Percentiles rank a stretch among this genome's conserved stretches.
Conservation (phyloP, 768 basidiomycete genomes). For the Lepiota subincarnata region DNA sequence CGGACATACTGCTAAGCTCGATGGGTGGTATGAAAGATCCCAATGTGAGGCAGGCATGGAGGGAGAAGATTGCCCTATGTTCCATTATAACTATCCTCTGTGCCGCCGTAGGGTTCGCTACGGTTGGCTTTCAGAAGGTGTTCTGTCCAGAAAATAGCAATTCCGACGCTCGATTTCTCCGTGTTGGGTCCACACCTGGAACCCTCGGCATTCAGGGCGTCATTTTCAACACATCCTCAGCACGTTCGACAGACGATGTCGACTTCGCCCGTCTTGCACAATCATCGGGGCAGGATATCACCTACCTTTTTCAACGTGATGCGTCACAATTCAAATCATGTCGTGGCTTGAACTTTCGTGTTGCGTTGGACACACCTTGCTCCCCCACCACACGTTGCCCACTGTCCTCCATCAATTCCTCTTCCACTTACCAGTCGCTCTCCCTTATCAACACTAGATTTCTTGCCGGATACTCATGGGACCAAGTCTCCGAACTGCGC, state of each 20-base stretch:
- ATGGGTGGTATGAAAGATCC: conserved; percentile 80
- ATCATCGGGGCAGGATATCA: conserved; percentile 82
- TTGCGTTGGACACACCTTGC: conserved; percentile 77
- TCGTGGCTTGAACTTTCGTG: conserved; percentile 53
- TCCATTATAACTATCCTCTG: conserved; percentile 81
- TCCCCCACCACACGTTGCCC: conserved; percentile 55
- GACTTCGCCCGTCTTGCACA: conserved; percentile 55
- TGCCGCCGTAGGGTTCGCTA: conserved; percentile 80
- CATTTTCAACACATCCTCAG: conserved; percentile 67
- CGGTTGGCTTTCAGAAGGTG: conserved; percentile 90
- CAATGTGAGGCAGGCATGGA: conserved; percentile 84
- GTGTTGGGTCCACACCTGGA: conserved; percentile 52
- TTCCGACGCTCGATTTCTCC: conserved; percentile 42
- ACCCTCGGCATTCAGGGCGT: conserved; percentile 75
- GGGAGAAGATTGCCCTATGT: conserved; percentile 94
- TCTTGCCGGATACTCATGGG: conserved; percentile 88
- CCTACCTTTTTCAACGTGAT: conserved; percentile 75
- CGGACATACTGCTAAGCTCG: conserved; percentile 65
- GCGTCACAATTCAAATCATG: conserved; percentile 66
- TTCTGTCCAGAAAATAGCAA: conserved; percentile 69
- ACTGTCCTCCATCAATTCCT: conserved; percentile 53
- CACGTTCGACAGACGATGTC: conserved; percentile 47
- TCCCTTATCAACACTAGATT: conserved; percentile 61
- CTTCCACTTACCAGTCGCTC: conserved; percentile 56
- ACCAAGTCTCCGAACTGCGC: conserved; percentile 66